Conservation (phyloP, 176 grass and related monocot species). For the Stipa capillata region DNA sequence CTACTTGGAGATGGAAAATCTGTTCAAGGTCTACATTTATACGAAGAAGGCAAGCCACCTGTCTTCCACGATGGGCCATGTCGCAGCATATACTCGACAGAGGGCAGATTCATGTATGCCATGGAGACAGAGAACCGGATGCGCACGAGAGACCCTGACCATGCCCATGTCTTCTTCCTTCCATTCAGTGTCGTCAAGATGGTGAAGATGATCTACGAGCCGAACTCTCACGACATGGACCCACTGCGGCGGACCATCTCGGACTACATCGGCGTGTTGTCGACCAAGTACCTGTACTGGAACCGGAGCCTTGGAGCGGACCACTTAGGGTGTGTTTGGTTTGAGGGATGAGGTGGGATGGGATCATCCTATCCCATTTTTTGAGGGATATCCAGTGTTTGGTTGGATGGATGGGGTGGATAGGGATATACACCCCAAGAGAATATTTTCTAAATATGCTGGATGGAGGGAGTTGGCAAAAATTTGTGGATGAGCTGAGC, state of each 20-base stretch:
- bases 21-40: slow-evolving; percentile 74
- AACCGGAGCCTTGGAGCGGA: slow-evolving; percentile 73
- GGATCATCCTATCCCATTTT: no score
- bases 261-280: slow-evolving; percentile 59
- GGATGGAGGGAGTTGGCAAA: no score
- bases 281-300: slow-evolving; percentile 62
- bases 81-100: slow-evolving; percentile 82
- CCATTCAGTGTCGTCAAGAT: slow-evolving; percentile 91
- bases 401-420: no score
- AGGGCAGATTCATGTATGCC: slow-evolving; percentile 74
- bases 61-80: slow-evolving; percentile 95
- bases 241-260: slow-evolving; percentile 48
- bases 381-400: no score
- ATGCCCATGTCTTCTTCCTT: slow-evolving; percentile 72
- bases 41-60: slow-evolving; percentile 87
- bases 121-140: slow-evolving; percentile 57
- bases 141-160: slow-evolving; percentile 40
- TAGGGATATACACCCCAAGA: no score
- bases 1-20: slow-evolving; percentile 89
- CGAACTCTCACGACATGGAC: slow-evolving; percentile 31
- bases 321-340: no score
- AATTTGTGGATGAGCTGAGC: no score
- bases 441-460: no score
- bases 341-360: no score
- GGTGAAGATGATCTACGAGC: slow-evolving; percentile 68